A percentile compares a stretch with the other conserved stretches of the same genome.
Conservation (phyloP, 768 basidiomycete species). For the Tulasnella sp. region DNA sequence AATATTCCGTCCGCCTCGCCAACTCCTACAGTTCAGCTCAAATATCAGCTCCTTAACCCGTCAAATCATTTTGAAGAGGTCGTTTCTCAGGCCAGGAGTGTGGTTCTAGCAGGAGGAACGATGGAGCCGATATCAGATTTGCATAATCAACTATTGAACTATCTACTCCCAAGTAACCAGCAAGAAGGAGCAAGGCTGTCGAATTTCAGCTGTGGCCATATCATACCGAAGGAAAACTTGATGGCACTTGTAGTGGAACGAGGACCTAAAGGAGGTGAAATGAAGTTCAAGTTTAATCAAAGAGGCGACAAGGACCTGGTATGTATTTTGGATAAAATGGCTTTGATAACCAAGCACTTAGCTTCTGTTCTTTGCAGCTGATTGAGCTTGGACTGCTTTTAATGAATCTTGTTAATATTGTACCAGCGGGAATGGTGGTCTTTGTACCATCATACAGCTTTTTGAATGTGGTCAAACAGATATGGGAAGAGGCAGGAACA, state of each 20-base stretch:
- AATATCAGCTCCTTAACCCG: slow-evolving; percentile 89
- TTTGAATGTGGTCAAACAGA: slow-evolving; percentile 47
- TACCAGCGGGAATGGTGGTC: slow-evolving; percentile 81
- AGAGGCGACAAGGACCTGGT: slow-evolving; percentile 55
- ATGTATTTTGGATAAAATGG: slow-evolving; percentile 22
- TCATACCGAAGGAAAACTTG: slow-evolving; percentile 71
- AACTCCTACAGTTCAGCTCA: slow-evolving; percentile 47
- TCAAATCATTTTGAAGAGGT: slow-evolving; percentile 76
- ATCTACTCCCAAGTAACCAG: no score
- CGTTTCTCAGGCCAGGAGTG: slow-evolving; percentile 61
- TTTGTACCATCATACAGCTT: slow-evolving; percentile 91
- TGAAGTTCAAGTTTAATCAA: slow-evolving; percentile 73
- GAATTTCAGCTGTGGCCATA: slow-evolving; percentile 83
- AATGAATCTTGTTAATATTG: slow-evolving; percentile 60
- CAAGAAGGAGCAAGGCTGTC: slow-evolving; percentile 42
- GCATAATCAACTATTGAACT: slow-evolving; percentile 61
- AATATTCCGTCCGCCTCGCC: slow-evolving; percentile 18
- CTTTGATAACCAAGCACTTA: neutral
- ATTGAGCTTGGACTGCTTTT: slow-evolving; percentile 74
- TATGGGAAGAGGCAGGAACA: slow-evolving; percentile 53
- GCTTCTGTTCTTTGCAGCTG: slow-evolving; percentile 35
- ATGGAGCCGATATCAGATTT: slow-evolving; percentile 98
- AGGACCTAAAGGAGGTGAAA: slow-evolving; percentile 56
- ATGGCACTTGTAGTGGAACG: slow-evolving; percentile 58
- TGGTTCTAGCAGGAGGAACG: slow-evolving; percentile 91